Evolutionary conservation across 345 rosid species (phyloP).

Genomic region (Gossypium rotundifolium): DNA sequence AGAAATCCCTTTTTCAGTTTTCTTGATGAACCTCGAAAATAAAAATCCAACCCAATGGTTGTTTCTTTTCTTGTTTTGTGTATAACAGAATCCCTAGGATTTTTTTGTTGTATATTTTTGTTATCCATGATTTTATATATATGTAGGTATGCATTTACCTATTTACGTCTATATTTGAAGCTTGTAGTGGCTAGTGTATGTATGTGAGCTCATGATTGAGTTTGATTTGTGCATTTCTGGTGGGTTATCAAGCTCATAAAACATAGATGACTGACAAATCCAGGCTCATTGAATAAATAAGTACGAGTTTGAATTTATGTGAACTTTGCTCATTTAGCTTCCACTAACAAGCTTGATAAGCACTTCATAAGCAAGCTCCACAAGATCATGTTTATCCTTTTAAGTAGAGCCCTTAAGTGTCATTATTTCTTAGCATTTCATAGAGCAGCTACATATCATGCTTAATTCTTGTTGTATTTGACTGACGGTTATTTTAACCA

Average conservation of each 20-base stretch:
- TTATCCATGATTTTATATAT: not conserved
- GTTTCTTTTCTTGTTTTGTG: not conserved
- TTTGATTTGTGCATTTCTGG: not conserved
- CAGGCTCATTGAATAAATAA: not conserved
- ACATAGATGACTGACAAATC: not conserved
- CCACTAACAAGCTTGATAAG: not conserved
- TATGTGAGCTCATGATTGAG: not conserved
- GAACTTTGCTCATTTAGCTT: not conserved
- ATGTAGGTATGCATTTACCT: not conserved
- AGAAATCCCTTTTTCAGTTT: not conserved
- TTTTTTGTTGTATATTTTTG: not conserved
- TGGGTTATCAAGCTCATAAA: not conserved
- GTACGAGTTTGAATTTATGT: not conserved
- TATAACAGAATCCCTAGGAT: not conserved
- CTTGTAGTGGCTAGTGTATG: not conserved
- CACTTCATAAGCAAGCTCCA: not conserved
- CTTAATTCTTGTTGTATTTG: not conserved
- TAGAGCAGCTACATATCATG: not conserved
- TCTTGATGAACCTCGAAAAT: not conserved
- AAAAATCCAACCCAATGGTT: not conserved
- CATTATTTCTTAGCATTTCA: not conserved
- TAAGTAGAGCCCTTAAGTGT: not conserved
- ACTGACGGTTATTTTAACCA: not conserved
- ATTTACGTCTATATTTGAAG: not conserved
- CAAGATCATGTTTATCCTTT: not conserved